Evolutionary conservation across 2,329 filamentous ascomycete genomes (phyloP), one percentile per base, ranked within the genome.

Genomic region (Aspergillus sp.): DNA sequence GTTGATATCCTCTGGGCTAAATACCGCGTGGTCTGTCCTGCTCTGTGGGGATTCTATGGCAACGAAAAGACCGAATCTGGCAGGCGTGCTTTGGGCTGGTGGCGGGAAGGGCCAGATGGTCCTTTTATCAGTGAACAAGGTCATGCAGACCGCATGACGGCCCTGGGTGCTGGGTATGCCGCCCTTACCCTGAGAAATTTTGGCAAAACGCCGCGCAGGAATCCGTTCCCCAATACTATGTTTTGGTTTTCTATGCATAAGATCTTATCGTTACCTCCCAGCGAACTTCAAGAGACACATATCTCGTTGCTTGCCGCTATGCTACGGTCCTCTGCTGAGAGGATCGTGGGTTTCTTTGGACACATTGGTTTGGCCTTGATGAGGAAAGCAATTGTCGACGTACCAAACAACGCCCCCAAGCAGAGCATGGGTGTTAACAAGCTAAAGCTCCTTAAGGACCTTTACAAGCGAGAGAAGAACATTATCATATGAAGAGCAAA

Each of bases 1-100:
- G 83, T 89, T 41, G 88, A 94, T 60, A 87, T 97, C 46, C 74
- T 97, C 28, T 84, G 95, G 58, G 85, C 90, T 43, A 96, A 97
- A 65, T 86, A 88, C 58, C 82, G 90, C 47, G 75, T 86, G 11
- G 75, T 81, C 4, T 95, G 89, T 57, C 91, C 93, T 0, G 83
- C 90, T 1, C 73, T 98, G 0, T 97, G 94, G 62, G 91, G 91
- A 12, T 81, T 90, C 51, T 77, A 81, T 35, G 90, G 88, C 26
- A 82, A 74, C 49, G 88, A 95, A 62, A 82, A 76, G 48, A 94
- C 83, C 1, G 77, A 82, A 37, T 72, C 74, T 8, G 89, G 88
- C 1, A 78, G 83, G 9, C 53, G 67, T 12, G 76, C 78, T n/a
- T 67, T 95, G 2, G 89, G 88, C 0, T 95, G 89, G 88, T 78